Conservation (phyloP, 2,329 filamentous ascomycete genomes). For the Aureobasidium subglaciale region DNA sequence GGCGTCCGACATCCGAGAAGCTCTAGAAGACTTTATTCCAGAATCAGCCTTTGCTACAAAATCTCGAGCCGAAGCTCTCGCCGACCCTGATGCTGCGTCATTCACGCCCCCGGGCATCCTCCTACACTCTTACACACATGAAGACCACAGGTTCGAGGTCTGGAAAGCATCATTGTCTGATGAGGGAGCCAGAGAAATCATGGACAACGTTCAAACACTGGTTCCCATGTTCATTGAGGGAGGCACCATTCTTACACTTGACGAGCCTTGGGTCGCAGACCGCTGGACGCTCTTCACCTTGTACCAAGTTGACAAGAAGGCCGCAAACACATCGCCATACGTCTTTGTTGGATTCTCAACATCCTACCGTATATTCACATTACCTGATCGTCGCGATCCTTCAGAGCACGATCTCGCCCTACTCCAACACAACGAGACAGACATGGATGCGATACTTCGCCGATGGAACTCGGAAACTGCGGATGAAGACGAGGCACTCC, state of each 20-base stretch:
- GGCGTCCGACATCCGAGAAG: constrained; percentile 60
- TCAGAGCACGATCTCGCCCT: constrained; percentile 29
- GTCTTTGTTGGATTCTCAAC: constrained; percentile 84
- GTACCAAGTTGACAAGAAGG: constrained; percentile 26
- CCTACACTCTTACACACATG: constrained; percentile 55
- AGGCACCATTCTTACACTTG: constrained; percentile 66
- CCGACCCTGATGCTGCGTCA: constrained; percentile 40
- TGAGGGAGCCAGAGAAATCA: constrained; percentile 58
- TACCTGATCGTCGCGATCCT: constrained; percentile 24
- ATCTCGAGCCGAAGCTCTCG: constrained; percentile 12
- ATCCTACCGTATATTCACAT: constrained; percentile 69
- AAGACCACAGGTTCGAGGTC: constrained; percentile 67
- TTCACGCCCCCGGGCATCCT: constrained; percentile 71
- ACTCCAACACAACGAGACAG: constrained; percentile 21
- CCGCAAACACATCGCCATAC: constrained; percentile 43
- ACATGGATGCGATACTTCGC: constrained; percentile 15
- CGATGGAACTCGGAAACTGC: constrained; percentile 11
- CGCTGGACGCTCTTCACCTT: constrained; percentile 92
- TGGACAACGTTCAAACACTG: constrained; percentile 76
- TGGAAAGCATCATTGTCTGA: constrained; percentile 74
- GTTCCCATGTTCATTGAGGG: constrained; percentile 88
- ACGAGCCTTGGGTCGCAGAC: constrained; percentile 65
- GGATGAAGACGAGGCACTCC: not conserved
- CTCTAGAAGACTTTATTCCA: constrained; percentile 58
- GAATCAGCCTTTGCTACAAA: constrained; percentile 38